phyloP scores from a whole-genome alignment of 306 rosid species.

The Bauhinia variegata region DNA sequence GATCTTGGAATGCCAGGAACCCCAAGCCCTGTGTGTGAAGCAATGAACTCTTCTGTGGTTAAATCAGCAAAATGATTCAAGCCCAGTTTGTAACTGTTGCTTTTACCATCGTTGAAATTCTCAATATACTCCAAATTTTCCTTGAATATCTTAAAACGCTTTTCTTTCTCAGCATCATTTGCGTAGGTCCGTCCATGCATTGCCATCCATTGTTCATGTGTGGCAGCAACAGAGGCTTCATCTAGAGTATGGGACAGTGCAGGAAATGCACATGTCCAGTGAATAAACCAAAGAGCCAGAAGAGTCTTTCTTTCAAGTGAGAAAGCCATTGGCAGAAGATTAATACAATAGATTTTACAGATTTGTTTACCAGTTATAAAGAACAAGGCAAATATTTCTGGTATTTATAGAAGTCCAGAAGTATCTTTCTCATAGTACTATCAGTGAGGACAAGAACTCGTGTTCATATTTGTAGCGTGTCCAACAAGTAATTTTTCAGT shows the following conservation, averaged over 20 bases:
- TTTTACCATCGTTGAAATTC: conserved; percentile 6
- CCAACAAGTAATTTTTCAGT: no score
- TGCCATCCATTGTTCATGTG: conserved; percentile 27
- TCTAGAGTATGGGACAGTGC: conserved; percentile 16
- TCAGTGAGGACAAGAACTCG: no score
- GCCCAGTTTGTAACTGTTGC: conserved; percentile 26
- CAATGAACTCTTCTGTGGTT: conserved; percentile 38
- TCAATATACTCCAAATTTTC: conserved; percentile 34
- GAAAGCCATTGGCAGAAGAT: conserved; percentile 17
- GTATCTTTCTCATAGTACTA: no score
- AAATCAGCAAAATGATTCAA: conserved; percentile 32
- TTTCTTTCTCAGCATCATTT: conserved; percentile 23
- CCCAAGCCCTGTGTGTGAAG: conserved; percentile 25
- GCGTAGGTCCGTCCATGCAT: no score
- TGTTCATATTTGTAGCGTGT: no score
- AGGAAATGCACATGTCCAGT: conserved; percentile 4
- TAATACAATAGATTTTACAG: neutral
- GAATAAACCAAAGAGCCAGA: neutral
- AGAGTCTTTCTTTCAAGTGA: neutral
- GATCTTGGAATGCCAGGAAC: neutral
- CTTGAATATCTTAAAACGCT: conserved; percentile 25
- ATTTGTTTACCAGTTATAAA: neutral
- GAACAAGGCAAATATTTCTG: neutral
- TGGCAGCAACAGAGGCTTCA: conserved; percentile 18
- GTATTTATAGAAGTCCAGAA: no score